Percentiles rank a stretch among this genome's conserved stretches.
These are phyloP conservation scores for Plantago major DNA, from an alignment of 257 asterid genomes.

Conservation along the genomic window DNA sequence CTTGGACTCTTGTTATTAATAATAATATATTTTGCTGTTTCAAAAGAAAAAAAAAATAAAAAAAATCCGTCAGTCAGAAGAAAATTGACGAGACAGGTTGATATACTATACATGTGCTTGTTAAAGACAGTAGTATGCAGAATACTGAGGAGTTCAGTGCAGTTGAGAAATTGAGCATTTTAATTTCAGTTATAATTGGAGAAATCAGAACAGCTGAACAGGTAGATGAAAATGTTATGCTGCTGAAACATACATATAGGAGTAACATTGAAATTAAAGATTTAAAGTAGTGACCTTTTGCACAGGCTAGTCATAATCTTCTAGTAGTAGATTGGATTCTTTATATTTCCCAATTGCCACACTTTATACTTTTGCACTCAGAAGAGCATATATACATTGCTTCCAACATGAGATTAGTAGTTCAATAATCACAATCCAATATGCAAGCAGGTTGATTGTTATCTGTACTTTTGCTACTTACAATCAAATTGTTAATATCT, in stretches of 20 bases:
- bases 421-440: neutral
- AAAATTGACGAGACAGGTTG: too few relatives aligned
- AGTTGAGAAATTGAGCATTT: conserved; percentile 31
- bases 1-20: too few relatives aligned
- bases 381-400: conserved; percentile 48
- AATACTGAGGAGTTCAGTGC: conserved; percentile 18
- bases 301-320: neutral
- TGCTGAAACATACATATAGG: conserved; percentile 1
- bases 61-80: too few relatives aligned
- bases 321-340: conserved; percentile 13
- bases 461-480: too few relatives aligned
- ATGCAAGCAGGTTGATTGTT: too few relatives aligned
- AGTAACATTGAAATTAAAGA: conserved; percentile 10
- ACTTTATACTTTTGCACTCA: conserved; percentile 26
- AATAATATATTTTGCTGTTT: too few relatives aligned
- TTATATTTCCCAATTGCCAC: conserved; percentile 9
- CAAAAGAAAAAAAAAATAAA: too few relatives aligned
- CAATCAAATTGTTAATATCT: too few relatives aligned
- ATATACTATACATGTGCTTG: conserved; percentile 33
- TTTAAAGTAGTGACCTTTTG: conserved; percentile 14
- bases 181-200: neutral
- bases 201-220: neutral
- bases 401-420: conserved; percentile 36
- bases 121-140: conserved; percentile 32
- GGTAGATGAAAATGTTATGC: neutral